Evolutionary conservation across 441 rosid species (phyloP).

Genomic region (Aquilaria agallochum): DNA sequence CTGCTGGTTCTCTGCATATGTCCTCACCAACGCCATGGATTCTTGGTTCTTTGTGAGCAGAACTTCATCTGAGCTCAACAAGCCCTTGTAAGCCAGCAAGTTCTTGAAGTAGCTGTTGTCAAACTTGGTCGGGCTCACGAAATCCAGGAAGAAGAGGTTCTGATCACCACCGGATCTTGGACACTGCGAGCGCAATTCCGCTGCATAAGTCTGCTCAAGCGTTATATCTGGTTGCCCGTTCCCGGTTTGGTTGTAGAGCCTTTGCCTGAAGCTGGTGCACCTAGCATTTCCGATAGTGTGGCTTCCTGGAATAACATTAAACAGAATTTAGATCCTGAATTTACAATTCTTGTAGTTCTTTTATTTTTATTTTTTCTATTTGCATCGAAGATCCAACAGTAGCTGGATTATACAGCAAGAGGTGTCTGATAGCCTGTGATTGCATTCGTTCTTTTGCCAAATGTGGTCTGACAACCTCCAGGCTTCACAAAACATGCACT

Average conservation of each 20-base stretch:
- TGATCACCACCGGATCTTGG: slow-evolving; percentile 60
- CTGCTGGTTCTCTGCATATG: slow-evolving; percentile 30
- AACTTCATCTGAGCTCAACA: slow-evolving; percentile 52
- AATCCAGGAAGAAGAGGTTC: slow-evolving; percentile 49
- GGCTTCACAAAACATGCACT: too few relatives aligned
- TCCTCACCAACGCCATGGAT: slow-evolving; percentile 40
- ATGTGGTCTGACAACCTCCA: too few relatives aligned
- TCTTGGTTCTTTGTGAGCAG: slow-evolving; percentile 34
- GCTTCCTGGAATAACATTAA: slow-evolving; percentile 35
- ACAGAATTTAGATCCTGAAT: too few relatives aligned
- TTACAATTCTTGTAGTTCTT: too few relatives aligned
- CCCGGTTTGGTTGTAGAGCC: slow-evolving; percentile 59
- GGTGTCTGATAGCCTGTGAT: too few relatives aligned
- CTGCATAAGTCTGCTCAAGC: slow-evolving; percentile 37
- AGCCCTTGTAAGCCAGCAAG: slow-evolving; percentile 40
- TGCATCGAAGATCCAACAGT: too few relatives aligned
- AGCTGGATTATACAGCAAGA: too few relatives aligned
- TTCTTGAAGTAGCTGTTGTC: slow-evolving; percentile 56
- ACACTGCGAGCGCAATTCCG: slow-evolving; percentile 30
- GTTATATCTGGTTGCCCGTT: slow-evolving; percentile 45
- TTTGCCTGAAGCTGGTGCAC: slow-evolving; percentile 58
- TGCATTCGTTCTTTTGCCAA: too few relatives aligned
- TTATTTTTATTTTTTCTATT: too few relatives aligned
- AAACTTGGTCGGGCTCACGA: slow-evolving; percentile 37
- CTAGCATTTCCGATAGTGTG: slow-evolving; percentile 59